Base-by-base conservation (phyloP, 1,284 basidiomycete genomes). In the Meira nashicola region DNA sequence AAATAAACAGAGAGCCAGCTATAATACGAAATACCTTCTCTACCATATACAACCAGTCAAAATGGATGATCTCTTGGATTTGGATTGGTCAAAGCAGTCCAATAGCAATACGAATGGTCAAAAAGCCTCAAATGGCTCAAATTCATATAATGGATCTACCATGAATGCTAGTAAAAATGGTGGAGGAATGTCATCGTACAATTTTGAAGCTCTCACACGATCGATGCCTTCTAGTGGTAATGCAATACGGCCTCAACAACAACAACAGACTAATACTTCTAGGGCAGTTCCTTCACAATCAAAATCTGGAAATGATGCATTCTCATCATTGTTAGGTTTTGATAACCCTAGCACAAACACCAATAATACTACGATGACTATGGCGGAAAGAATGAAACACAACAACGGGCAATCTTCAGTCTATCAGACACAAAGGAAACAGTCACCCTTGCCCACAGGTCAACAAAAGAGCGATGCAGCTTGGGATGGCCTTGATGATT, bases 51-150 rank as follows among this genome's bases (percentile, higher is more conserved):
- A 50, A 41, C 47, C n/a, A n/a, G n/a, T n/a, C n/a, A n/a, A n/a
- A n/a, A 78, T 78, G 76, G 76, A 78, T 58, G 76, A 78, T 47
- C 60, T 78, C 33, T 65, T 74, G 50, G 71, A 69, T 47, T 64
- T 78, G 38, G 72, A 67, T 53, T 78, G 73, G 71, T 17, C 37
- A 40, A 50, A 39, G 2, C 57, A 65, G 40, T 21, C 54, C 8
- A 8, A 8, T 8, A 33, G 8, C 8, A 33, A 33, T 8, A 33
- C 28, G 8, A 33, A 33, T 33, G 28, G 28, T 33, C 28, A 33
- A 8, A 33, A 3, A 33, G 28, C 28, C 28, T 33, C 28, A 33
- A 33, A 33, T 33, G 19, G 39, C 4, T 39, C 54, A 40, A 60
- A 62, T 39, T 49, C 62, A 21, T 38, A 23, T 8, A 54, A 37